Conservation (phyloP, 208 protist species). For the Acanthamoeba polyphaga region DNA sequence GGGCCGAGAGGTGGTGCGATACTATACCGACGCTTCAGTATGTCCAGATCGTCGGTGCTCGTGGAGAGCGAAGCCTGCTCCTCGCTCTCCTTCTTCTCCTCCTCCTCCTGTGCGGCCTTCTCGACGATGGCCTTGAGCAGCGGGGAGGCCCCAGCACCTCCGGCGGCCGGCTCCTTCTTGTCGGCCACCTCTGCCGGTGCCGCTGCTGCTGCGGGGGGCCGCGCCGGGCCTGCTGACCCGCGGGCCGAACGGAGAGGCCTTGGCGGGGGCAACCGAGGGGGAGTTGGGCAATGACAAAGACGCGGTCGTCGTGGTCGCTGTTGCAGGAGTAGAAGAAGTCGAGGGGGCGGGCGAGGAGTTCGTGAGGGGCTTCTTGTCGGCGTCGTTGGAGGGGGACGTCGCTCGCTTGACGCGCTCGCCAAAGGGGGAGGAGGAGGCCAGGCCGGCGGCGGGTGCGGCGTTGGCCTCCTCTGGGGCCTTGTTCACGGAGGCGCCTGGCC, state of each 20-base stretch:
- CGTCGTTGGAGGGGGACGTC: neutral
- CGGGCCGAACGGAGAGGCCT: neutral
- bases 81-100: too few relatives aligned
- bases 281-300: neutral
- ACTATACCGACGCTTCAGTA: too few relatives aligned
- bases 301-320: neutral
- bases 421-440: neutral
- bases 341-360: too few relatives aligned
- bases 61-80: too few relatives aligned
- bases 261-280: neutral
- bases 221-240: neutral
- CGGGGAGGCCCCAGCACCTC: too few relatives aligned
- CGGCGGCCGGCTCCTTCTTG: too few relatives aligned
- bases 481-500: neutral
- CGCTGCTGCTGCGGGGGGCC: neutral
- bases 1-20: too few relatives aligned
- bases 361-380: neutral
- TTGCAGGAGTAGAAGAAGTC: too few relatives aligned
- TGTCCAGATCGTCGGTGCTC: too few relatives aligned
- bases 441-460: neutral
- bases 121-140: too few relatives aligned
- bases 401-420: constrained; percentile 18
- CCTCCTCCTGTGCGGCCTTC: too few relatives aligned
- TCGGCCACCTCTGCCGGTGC: neutral
- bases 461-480: neutral